Conservation (phyloP, 2,329 filamentous ascomycete genomes). For the Aspergillus sp. region DNA sequence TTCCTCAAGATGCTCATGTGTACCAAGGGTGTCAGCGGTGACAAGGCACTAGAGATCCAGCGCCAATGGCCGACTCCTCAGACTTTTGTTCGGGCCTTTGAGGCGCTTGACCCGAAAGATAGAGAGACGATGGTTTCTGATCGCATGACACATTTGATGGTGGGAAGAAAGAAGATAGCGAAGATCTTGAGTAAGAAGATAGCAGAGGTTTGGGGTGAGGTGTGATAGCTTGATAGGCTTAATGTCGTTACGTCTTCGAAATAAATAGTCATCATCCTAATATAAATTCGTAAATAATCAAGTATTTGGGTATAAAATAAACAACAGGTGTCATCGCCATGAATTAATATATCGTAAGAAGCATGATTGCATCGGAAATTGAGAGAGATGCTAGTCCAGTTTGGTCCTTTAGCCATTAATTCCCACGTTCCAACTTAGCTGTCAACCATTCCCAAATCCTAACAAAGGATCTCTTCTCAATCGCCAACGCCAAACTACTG, state of each 20-base stretch:
- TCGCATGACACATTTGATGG: conserved; percentile 52
- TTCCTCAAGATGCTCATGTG: conserved; percentile 88
- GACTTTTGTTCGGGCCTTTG: conserved; percentile 69
- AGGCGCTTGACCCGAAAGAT: conserved; percentile 53
- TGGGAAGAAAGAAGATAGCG: conserved; percentile 68
- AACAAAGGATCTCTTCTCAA: conserved; percentile 29
- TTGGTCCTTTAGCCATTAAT: background rate
- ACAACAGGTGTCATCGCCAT: background rate
- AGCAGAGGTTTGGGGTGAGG: conserved; percentile 67
- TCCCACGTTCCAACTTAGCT: background rate
- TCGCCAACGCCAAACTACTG: conserved; percentile 73
- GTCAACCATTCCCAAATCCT: conserved; percentile 6
- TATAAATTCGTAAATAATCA: background rate
- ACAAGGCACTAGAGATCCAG: conserved; percentile 78
- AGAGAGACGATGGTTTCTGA: conserved; percentile 61
- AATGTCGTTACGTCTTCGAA: no score
- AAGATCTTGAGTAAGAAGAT: conserved; percentile 67
- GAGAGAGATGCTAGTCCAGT: background rate
- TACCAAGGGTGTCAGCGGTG: conserved; percentile 70
- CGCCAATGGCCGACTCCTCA: conserved; percentile 73
- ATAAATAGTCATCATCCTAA: no score
- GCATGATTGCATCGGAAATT: background rate
- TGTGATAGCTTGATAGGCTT: conserved; percentile 10
- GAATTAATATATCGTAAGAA: background rate
- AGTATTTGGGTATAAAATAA: background rate